phyloP scores from a whole-genome alignment of 306 rosid genomes.

The Cucurbita moschata region DNA sequence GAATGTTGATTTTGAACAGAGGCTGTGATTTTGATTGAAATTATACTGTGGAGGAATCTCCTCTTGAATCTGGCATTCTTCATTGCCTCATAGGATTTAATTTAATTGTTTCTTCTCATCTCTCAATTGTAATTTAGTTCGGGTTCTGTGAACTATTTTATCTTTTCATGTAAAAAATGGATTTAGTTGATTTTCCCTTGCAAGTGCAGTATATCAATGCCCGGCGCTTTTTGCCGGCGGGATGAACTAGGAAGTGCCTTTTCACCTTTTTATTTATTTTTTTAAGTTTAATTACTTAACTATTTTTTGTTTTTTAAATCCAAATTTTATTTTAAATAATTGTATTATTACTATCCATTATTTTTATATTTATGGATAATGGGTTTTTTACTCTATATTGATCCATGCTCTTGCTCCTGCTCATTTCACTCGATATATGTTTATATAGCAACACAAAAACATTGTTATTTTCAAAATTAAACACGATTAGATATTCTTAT shows the following conservation, averaged over 20 bases:
- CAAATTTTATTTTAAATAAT: too few species aligned
- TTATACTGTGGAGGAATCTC: not conserved
- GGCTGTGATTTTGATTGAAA: not conserved
- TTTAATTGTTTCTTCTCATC: not conserved
- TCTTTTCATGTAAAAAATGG: not conserved
- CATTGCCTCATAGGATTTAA: not conserved
- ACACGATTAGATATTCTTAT: too few species aligned
- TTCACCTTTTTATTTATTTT: too few species aligned
- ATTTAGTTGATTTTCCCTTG: not conserved
- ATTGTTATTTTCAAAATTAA: too few species aligned
- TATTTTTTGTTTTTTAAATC: too few species aligned
- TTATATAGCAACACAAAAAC: too few species aligned
- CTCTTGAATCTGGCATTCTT: not conserved
- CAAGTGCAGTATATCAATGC: not conserved
- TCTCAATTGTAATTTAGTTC: constrained; percentile 1
- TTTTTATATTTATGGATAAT: not conserved
- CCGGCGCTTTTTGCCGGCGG: not conserved
- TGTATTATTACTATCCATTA: too few species aligned
- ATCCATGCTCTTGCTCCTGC: not conserved
- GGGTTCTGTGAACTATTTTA: too few species aligned
- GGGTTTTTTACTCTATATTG: not conserved
- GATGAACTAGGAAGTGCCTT: too few species aligned
- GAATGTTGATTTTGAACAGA: not conserved
- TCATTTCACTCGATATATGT: too few species aligned
- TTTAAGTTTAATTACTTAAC: too few species aligned